Percentiles rank a stretch among this genome's conserved stretches.
Conservation (phyloP, 23 red algal species). For the Gracilaria vermiculophylla region DNA sequence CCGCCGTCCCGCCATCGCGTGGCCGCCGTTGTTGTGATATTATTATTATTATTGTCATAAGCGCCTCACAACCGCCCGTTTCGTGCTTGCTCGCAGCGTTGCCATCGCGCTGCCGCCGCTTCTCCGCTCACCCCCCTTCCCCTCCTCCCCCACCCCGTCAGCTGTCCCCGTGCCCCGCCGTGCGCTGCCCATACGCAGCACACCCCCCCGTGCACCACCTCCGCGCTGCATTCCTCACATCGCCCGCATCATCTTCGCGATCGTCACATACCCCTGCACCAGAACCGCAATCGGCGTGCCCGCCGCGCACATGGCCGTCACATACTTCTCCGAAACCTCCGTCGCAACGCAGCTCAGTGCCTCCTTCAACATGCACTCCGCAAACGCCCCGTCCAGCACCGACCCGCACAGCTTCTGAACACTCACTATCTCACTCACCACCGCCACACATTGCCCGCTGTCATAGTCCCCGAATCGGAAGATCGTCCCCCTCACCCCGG, state of each 20-base stretch:
- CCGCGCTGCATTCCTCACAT: neutral
- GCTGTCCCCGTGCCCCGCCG: no score
- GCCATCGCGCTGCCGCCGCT: no score
- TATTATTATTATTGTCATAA: no score
- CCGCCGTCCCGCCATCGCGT: no score
- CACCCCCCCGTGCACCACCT: no score
- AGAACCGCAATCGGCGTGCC: neutral
- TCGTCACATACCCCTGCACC: neutral
- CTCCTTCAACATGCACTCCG: constrained; percentile 13
- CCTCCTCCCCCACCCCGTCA: no score
- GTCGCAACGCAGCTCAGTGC: neutral
- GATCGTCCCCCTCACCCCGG: constrained; percentile 21
- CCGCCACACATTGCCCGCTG: constrained; percentile 25
- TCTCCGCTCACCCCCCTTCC: no score
- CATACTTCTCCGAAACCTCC: neutral
- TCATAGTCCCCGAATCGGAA: constrained; percentile 42
- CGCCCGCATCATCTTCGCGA: neutral
- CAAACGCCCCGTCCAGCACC: neutral
- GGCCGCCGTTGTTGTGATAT: no score
- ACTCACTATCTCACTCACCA: constrained; percentile 44
- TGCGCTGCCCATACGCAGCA: no score
- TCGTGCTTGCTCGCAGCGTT: no score
- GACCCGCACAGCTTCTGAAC: constrained; percentile 4
- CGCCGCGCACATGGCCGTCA: neutral
- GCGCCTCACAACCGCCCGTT: no score